phyloP scores from a whole-genome alignment of 768 basidiomycete species.

The Mycena kentingensis region DNA sequence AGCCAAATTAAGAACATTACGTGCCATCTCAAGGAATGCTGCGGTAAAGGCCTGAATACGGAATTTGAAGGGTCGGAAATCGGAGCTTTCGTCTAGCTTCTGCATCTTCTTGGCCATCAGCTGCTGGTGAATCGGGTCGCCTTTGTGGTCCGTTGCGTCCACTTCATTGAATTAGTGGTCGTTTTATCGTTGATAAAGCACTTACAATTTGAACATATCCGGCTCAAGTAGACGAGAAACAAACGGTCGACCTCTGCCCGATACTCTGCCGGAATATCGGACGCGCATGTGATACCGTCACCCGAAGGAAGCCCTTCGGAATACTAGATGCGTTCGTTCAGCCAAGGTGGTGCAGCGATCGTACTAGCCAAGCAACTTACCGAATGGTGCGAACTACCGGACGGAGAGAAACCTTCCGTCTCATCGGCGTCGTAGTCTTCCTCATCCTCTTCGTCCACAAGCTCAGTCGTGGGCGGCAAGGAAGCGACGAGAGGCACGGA shows the following conservation, averaged over 20 bases:
- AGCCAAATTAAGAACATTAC: conserved; percentile 18
- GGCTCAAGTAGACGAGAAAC: conserved; percentile 88
- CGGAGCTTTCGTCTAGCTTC: conserved; percentile 90
- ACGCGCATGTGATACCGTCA: conserved; percentile 19
- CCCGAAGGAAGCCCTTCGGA: conserved; percentile 18
- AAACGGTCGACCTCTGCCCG: conserved; percentile 82
- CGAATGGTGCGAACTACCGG: conserved; percentile 13
- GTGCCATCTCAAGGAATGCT: conserved; percentile 89
- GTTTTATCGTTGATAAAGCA: conserved; percentile 24
- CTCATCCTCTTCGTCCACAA: conserved; percentile 35
- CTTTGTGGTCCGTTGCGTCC: conserved; percentile 90
- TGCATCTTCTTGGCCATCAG: conserved; percentile 99
- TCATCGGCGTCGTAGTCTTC: conserved; percentile 32
- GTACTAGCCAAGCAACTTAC: conserved; percentile 1
- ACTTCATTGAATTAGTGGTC: conserved; percentile 49
- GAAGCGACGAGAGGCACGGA: conserved; percentile 3
- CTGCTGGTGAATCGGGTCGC: conserved; percentile 96
- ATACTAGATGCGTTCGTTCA: conserved; percentile 8
- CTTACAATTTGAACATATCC: conserved; percentile 87
- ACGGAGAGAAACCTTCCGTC: conserved; percentile 18
- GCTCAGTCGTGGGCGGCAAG: conserved; percentile 13
- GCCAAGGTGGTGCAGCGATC: not conserved
- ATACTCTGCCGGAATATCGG: conserved; percentile 80
- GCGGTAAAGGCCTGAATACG: conserved; percentile 98
- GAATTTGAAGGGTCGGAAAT: conserved; percentile 99